Evolutionary conservation across 2,329 filamentous ascomycete species (phyloP), one percentile per base, ranked within the genome.

Genomic region (Hypoxylon sp.): DNA sequence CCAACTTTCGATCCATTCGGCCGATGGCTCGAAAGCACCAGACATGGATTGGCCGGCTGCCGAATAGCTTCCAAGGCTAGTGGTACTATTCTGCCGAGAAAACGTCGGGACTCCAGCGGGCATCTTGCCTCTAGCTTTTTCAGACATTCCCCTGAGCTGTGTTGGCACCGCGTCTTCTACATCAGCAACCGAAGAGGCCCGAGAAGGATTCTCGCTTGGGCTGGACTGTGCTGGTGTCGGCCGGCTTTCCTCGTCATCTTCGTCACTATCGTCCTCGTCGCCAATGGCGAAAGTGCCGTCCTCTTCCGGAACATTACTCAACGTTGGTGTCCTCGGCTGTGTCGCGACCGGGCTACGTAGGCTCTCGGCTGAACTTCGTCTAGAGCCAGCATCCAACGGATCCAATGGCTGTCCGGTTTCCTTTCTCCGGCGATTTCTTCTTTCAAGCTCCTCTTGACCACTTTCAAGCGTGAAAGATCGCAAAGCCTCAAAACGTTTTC

Each of bases 91-190:
- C 66, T 96, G 91, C 12, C 93, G 81, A 0, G 92, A 96, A 69
- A 97, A 96, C 2, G 83, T 83, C n/a, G 83, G 81, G 38, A 87
- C 79, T 1, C 90, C 89, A 8, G 89, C 91, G 19, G 93, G 94
- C 85, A 96, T 91, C 72, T 99, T 99, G 5, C 94, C 94, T 38
- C 94, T 81, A 11, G 94, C 94, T 70, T 97, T 99, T 71, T 97
- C 94, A 13, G 93, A 97, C 90, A 97, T 96, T 45, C 91, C 91
- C 49, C 90, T 83, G 20, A 96, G 70, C 68, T 97, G 92, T 13
- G 86, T 79, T 9, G 91, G 91, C 7, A 96, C 83, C 3, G 88
- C 87, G 53, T 95, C 91, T 51, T 95, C 91, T 1, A 82, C 73
- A 27, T 78, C 77, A 0, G 83, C 83, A 13, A 88, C 77, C 0